phyloP scores from a whole-genome alignment of 306 rosid species.

The Calophaca sinica region DNA sequence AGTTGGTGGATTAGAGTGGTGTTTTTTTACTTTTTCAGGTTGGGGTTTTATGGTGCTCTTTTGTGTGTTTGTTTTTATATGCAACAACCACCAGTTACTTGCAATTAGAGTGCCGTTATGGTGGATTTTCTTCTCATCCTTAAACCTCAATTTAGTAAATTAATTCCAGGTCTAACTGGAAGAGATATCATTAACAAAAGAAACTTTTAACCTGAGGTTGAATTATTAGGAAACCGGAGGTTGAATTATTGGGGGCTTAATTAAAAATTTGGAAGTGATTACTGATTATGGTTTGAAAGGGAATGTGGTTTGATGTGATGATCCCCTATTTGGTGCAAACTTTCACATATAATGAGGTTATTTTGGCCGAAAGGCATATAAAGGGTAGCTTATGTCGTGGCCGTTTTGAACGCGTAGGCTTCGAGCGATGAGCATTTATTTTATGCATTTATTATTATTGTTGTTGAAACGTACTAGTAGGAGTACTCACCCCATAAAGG shows the following conservation, averaged over 20 bases:
- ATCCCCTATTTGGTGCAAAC: neutral
- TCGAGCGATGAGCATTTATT: too few species aligned
- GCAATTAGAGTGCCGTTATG: neutral
- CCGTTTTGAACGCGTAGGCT: too few species aligned
- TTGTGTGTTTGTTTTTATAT: neutral
- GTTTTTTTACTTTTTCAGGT: too few species aligned
- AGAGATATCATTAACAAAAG: neutral
- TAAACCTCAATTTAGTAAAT: neutral
- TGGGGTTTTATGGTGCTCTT: neutral
- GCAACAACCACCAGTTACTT: slow-evolving; percentile 1
- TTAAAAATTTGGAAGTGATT: neutral
- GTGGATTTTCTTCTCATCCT: neutral
- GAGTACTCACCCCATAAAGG: too few species aligned
- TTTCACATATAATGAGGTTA: neutral
- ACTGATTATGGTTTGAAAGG: neutral
- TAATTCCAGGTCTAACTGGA: neutral
- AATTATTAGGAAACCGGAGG: neutral
- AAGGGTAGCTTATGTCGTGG: neutral
- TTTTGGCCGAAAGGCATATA: slow-evolving; percentile 27
- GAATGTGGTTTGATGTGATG: slow-evolving; percentile 11
- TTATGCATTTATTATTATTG: too few species aligned
- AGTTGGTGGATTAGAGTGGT: too few species aligned
- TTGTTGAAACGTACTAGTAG: too few species aligned
- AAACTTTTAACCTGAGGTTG: neutral
- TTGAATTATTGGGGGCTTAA: slow-evolving; percentile 29